Evolutionary conservation across 177 flowering plant species (phyloP), one percentile per base, ranked within the genome.

Genomic region (Vitis hybrid): DNA sequence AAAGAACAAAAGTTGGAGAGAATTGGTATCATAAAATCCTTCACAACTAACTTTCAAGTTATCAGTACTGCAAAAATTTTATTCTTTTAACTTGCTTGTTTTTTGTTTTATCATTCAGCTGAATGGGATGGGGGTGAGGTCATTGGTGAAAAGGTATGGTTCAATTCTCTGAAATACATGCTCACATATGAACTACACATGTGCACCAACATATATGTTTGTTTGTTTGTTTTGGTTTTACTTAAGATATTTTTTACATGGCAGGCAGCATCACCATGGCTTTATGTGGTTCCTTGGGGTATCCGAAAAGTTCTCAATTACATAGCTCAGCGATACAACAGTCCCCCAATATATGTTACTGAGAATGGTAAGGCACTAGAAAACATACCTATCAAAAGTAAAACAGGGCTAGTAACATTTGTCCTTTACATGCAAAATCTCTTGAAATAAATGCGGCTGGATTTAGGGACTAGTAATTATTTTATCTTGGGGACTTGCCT

Each of bases 251-350:
- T 74, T 76, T 66, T 29, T 67, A 3, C 13, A 14, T 81, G 56
- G 62, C 84, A 94, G 97, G 98, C 97, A 51, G 97, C 97, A 67
- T 94, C 97, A 59, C 77, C 81, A 14, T 94, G 97, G 97, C 97
- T 94, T 58, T 94, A 89, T 67, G 79, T 92, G 73, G 97, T 89
- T 76, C 98, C 98, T 70, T 92, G 98, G 98, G 98, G 98, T 50
- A 48, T 94, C 51, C 74, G 87, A 65, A 90, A 84, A 78, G 62
- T 85, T 79, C 86, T 94, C 64, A 89, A 83, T 72, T 84, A 88
- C 80, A 71, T 90, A 56, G 69, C 87, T 1, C 74, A 80, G 67
- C 86, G 70, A 77, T 92, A 94, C 80, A 82, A 82, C 64, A 85
- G 81, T 60, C 80, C 89, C 18, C 83, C 85, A 3, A 81, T 92